phyloP scores from a whole-genome alignment of 2,329 filamentous ascomycete genomes.

The Alternaria sp. region DNA sequence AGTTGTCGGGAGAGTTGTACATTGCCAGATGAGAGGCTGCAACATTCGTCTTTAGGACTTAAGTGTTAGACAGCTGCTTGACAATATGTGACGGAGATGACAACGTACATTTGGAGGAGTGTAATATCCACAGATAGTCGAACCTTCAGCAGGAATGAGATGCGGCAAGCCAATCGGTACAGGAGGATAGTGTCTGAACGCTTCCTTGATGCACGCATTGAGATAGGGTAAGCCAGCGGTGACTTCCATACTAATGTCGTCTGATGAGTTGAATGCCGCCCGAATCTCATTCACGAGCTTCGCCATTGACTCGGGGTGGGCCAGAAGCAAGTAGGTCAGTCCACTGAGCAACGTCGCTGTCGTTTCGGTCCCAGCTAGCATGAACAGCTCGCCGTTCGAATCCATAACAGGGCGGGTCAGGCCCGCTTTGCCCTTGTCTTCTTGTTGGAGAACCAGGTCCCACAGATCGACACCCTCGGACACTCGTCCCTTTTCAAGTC shows the following conservation, averaged over 20 bases:
- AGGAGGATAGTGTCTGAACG: slow-evolving; percentile 43
- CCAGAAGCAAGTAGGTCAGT: slow-evolving; percentile 41
- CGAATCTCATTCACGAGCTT: slow-evolving; percentile 18
- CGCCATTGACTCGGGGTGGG: slow-evolving; percentile 14
- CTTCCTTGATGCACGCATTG: slow-evolving; percentile 42
- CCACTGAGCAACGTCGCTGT: slow-evolving; percentile 43
- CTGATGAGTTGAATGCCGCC: slow-evolving; percentile 12
- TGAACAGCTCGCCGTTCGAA: slow-evolving; percentile 26
- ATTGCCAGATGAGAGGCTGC: background rate
- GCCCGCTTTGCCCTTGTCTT: slow-evolving; percentile 19
- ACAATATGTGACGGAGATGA: background rate
- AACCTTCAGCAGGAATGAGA: background rate
- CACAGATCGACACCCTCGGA: background rate
- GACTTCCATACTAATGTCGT: slow-evolving; percentile 23
- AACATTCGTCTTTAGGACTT: background rate
- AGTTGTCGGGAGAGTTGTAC: background rate
- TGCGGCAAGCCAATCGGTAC: slow-evolving; percentile 37
- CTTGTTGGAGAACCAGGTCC: slow-evolving; percentile 41
- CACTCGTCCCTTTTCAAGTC: slow-evolving; percentile 27
- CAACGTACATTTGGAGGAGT: background rate
- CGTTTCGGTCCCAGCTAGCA: slow-evolving; percentile 38
- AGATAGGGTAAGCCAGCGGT: slow-evolving; percentile 43
- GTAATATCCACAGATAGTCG: background rate
- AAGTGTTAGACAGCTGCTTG: background rate
- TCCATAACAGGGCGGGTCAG: background rate